Evolutionary conservation across 2,329 filamentous ascomycete species (phyloP).

Genomic region (Aspergillus transmontanensis): DNA sequence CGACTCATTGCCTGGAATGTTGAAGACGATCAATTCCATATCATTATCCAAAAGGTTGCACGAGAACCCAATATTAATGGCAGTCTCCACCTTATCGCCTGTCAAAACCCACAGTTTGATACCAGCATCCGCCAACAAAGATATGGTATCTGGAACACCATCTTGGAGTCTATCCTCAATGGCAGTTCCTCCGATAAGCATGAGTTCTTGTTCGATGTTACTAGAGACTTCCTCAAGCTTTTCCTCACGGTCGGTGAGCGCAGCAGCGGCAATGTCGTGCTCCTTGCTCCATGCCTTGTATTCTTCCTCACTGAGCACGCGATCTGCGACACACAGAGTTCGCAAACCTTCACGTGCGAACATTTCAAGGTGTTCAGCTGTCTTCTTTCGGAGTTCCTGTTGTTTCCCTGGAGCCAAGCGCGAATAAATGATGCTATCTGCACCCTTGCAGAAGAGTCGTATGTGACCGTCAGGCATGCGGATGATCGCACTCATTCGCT

Average conservation of each 20-base stretch:
- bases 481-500: conserved; percentile 97
- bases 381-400: conserved; percentile 75
- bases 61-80: conserved; percentile 99
- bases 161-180: conserved; percentile 98
- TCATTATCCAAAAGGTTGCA: conserved; percentile 97
- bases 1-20: conserved; percentile 74
- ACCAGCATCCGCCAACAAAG: conserved; percentile 84
- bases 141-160: conserved; percentile 94
- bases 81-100: conserved; percentile 97
- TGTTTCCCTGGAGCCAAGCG: conserved; percentile 85
- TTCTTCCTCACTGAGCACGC: conserved; percentile 76
- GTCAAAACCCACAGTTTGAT: conserved; percentile 99
- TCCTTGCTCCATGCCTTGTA: conserved; percentile 83
- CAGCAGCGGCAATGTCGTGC: conserved; percentile 82
- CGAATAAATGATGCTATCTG: conserved; percentile 95
- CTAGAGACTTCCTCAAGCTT: conserved; percentile 90
- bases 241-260: conserved; percentile 84
- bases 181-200: conserved; percentile 86
- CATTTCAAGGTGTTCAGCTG: conserved; percentile 93
- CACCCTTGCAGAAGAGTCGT: conserved; percentile 93
- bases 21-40: conserved; percentile 93
- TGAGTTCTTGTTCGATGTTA: conserved; percentile 85
- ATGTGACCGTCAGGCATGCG: conserved; percentile 91
- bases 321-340: conserved; percentile 90
- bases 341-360: conserved; percentile 94